These are phyloP conservation scores for Picea sitchensis DNA, from an alignment of 75 land plant genomes.

Conservation along the genomic window DNA sequence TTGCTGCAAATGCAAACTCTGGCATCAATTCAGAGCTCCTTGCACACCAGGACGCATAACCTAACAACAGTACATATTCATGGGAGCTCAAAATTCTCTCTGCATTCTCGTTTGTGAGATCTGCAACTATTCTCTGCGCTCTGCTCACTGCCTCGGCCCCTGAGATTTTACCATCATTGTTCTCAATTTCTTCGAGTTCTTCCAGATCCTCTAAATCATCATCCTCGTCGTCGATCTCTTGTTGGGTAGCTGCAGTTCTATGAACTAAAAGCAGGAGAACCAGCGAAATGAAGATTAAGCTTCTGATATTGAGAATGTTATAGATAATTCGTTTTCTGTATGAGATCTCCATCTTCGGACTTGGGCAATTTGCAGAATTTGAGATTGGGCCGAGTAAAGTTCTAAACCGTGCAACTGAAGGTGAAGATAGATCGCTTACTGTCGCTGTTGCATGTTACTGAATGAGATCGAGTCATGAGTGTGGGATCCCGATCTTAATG, in stretches of 20 bases:
- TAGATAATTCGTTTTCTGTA: no score
- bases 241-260: not conserved
- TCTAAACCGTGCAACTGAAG: no score
- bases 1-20: conserved; percentile 82
- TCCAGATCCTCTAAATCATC: conserved; percentile 41
- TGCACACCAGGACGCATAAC: conserved; percentile 89
- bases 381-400: no score
- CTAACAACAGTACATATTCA: conserved; percentile 74
- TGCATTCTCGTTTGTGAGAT: conserved; percentile 64
- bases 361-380: no score
- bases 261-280: not conserved
- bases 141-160: conserved; percentile 39
- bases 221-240: not conserved
- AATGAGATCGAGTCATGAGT: no score
- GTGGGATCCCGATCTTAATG: no score
- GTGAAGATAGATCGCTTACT: no score
- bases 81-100: conserved; percentile 39
- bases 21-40: conserved; percentile 89
- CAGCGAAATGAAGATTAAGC: not conserved
- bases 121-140: conserved; percentile 65
- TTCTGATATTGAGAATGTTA: not conserved
- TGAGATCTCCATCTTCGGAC: no score
- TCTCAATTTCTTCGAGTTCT: conserved; percentile 56
- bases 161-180: conserved; percentile 19
- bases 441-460: no score